Conservation (phyloP, 169 alveolate species). For the Theileria annulata region DNA sequence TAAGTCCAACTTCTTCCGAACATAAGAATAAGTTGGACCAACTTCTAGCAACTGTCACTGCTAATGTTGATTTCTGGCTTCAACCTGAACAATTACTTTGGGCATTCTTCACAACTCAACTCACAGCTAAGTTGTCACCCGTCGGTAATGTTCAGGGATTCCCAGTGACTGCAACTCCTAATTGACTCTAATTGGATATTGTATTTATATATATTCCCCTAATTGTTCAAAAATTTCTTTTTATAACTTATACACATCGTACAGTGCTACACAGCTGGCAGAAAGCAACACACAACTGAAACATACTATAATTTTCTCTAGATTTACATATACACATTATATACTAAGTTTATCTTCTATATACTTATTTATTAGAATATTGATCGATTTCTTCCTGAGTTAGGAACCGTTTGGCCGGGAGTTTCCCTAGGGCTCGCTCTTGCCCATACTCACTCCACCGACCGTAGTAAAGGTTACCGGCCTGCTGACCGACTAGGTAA, state of each 20-base stretch:
- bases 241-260: background rate
- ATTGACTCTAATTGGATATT: background rate
- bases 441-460: conserved; percentile 63
- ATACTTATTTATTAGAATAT: conserved; percentile 20
- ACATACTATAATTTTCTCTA: background rate
- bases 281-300: background rate
- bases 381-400: conserved; percentile 38
- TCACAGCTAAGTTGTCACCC: conserved; percentile 1
- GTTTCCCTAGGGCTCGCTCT: conserved; percentile 59
- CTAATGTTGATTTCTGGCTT: conserved; percentile 1
- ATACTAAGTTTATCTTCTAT: background rate
- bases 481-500: conserved; percentile 40
- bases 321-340: background rate
- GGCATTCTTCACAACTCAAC: background rate
- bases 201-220: background rate
- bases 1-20: background rate
- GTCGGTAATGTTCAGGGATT: conserved; percentile 2
- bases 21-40: background rate
- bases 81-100: background rate
- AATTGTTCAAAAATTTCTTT: background rate
- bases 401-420: conserved; percentile 58
- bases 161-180: background rate
- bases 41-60: background rate
- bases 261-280: background rate
- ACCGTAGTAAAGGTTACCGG: conserved; percentile 54